Evolutionary conservation across 1,284 basidiomycete genomes (phyloP).

Genomic region (Marasmius sp.): DNA sequence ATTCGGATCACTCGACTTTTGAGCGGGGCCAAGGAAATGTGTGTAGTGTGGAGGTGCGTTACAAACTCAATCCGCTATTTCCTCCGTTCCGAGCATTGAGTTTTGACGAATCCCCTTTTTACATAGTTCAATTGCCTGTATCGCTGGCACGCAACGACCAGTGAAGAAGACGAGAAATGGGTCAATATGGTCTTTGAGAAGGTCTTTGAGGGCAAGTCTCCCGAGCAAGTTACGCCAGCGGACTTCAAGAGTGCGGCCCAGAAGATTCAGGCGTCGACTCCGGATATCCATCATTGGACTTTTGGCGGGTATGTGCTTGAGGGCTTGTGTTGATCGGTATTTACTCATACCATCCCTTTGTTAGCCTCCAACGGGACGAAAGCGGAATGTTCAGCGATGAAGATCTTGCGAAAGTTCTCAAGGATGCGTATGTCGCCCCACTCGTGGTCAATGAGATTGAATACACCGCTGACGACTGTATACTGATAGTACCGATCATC

Average conservation of each 20-base stretch:
- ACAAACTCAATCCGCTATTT: not conserved
- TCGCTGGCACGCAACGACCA: constrained; percentile 31
- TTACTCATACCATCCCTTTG: not conserved
- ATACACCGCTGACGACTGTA: not conserved
- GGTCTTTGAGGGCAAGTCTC: constrained; percentile 54
- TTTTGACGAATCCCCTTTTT: constrained; percentile 2
- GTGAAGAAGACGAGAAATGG: constrained; percentile 67
- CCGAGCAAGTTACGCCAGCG: constrained; percentile 50
- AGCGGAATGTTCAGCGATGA: constrained; percentile 70
- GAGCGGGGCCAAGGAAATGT: constrained; percentile 77
- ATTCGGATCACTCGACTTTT: constrained; percentile 58
- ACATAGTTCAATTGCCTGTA: constrained; percentile 79
- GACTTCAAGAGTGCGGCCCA: constrained; percentile 60
- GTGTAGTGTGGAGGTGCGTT: constrained; percentile 70
- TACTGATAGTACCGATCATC: constrained; percentile 60
- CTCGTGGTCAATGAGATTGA: not conserved
- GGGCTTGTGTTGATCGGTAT: not conserved
- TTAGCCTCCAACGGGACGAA: constrained; percentile 59
- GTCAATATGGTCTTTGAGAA: constrained; percentile 45
- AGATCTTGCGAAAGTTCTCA: constrained; percentile 68
- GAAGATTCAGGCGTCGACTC: constrained; percentile 38
- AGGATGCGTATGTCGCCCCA: constrained; percentile 56
- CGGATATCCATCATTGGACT: constrained; percentile 64
- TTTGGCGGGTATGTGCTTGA: constrained; percentile 52
- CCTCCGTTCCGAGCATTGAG: not conserved